Evolutionary conservation across 2,329 filamentous ascomycete species (phyloP).

Genomic region (Alternaria atra): DNA sequence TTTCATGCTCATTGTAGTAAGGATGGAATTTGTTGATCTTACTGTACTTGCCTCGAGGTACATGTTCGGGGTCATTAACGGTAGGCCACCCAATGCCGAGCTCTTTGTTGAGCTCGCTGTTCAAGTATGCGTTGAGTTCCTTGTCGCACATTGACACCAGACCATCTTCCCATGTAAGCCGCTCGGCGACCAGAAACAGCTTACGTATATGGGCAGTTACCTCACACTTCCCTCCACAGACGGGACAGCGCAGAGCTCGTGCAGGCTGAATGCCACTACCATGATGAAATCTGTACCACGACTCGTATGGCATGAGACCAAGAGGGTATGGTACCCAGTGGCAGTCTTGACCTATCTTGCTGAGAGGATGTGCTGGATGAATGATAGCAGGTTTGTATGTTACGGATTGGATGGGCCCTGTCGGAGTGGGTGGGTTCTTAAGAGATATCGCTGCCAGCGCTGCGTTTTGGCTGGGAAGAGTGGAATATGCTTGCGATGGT

Average conservation of each 20-base stretch:
- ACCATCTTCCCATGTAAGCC: slow-evolving; percentile 33
- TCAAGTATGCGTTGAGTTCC: slow-evolving; percentile 36
- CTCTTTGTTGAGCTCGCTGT: slow-evolving; percentile 40
- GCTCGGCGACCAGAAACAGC: slow-evolving; percentile 40
- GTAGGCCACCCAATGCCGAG: slow-evolving; percentile 36
- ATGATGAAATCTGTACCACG: slow-evolving; percentile 35
- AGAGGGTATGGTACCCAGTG: slow-evolving; percentile 37
- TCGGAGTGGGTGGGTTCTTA: background rate
- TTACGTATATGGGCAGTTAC: slow-evolving; percentile 37
- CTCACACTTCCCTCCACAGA: slow-evolving; percentile 21
- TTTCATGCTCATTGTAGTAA: slow-evolving; percentile 39
- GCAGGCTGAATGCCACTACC: slow-evolving; percentile 4
- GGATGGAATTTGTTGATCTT: slow-evolving; percentile 33
- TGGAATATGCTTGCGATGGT: background rate
- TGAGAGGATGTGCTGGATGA: slow-evolving; percentile 24
- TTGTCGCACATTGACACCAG: slow-evolving; percentile 25
- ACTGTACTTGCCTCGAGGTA: slow-evolving; percentile 34
- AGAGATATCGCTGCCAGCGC: background rate
- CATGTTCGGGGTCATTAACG: slow-evolving; percentile 27
- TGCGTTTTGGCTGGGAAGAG: background rate
- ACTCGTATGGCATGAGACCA: slow-evolving; percentile 20
- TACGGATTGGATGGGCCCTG: too few species aligned
- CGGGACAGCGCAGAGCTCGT: slow-evolving; percentile 26
- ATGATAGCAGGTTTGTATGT: background rate
- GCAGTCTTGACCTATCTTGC: slow-evolving; percentile 31